A percentile compares a stretch with the other conserved stretches of the same genome.
Evolutionary conservation across 2,329 filamentous ascomycete genomes (phyloP).

Genomic region (Pseudogymnoascus sp.): DNA sequence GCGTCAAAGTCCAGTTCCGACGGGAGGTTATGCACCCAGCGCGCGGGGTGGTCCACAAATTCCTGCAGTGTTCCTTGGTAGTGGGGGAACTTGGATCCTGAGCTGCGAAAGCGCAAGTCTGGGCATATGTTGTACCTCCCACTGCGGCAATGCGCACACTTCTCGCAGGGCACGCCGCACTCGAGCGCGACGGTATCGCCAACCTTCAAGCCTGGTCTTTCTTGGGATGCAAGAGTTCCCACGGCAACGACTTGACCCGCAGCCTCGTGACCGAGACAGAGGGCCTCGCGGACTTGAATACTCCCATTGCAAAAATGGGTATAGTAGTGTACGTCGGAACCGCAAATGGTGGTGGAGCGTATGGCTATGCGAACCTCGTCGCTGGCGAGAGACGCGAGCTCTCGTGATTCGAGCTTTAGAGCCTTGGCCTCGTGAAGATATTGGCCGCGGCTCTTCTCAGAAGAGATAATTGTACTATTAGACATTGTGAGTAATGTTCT

Average conservation of each 20-base stretch:
- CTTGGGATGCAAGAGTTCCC: slow-evolving; percentile 8
- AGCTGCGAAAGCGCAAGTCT: slow-evolving; percentile 44
- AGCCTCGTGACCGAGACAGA: slow-evolving; percentile 28
- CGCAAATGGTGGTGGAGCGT: slow-evolving; percentile 88
- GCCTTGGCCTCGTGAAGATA: slow-evolving; percentile 78
- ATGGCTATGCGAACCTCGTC: slow-evolving; percentile 72
- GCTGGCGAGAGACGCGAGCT: slow-evolving; percentile 27
- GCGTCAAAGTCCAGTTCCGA: slow-evolving; percentile 39
- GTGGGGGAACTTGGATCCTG: slow-evolving; percentile 28
- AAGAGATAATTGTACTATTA: slow-evolving; percentile 80
- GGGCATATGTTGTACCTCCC: slow-evolving; percentile 57
- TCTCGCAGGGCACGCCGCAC: slow-evolving; percentile 23
- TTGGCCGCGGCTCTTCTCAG: slow-evolving; percentile 87
- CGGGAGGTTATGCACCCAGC: slow-evolving; percentile 43
- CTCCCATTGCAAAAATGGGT: neutral
- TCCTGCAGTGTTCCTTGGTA: slow-evolving; percentile 28
- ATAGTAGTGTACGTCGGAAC: slow-evolving; percentile 39
- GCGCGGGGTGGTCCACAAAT: slow-evolving; percentile 74
- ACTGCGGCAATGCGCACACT: slow-evolving; percentile 27
- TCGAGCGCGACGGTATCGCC: slow-evolving; percentile 24
- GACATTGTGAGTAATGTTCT: slow-evolving; percentile 44
- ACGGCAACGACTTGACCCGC: slow-evolving; percentile 16
- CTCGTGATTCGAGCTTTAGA: slow-evolving; percentile 31
- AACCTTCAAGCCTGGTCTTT: slow-evolving; percentile 13
- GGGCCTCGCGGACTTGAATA: slow-evolving; percentile 37